Base-by-base conservation (phyloP, 2,329 filamentous ascomycete species). In the Microthyrium microscopicum region DNA sequence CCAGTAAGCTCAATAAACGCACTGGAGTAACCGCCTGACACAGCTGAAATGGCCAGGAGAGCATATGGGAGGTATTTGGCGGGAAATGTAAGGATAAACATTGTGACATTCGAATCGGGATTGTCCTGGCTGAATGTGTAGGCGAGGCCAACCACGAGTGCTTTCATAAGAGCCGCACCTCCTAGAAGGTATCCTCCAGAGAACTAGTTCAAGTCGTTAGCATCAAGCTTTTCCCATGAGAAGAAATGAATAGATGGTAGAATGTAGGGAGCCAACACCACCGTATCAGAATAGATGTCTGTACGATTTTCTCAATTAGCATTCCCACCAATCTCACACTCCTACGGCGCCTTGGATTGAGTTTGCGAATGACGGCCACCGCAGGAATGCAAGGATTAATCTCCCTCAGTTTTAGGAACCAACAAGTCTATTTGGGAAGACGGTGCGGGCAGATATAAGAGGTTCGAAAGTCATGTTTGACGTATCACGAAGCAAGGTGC, bases 91-190 rank as follows among this genome's bases (percentile, higher is more conserved):
- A 94, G 57, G 49, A 95, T 70, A 58, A 84, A 81, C 52, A 91
- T 87, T 35, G 66, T 76, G 5, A 78, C 70, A 51, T 77, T 77
- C 45, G 65, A 64, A 32, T 80, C 81, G 21, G 80, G 73, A 51
- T 87, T 80, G 47, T 93, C 85, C 54, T 93, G 84, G 2, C 76
- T 74, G 42, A 73, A 80, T 5, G 84, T 93, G 52, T 94, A 94
- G 31, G 70, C 64, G 49, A 93, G 68, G 26, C 84, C 82, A 39
- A 93, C 62, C 33, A 79, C 74, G 34, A 98, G 65, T 9, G 78
- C 78, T 46, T 58, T 43, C 33, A 64, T 50, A 41, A 77, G 73
- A 30, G 65, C 57, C 37, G 54, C 51, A 28, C 60, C 57, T 33
- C 62, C 60, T 19, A 75, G 56, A 34, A 70, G 47, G 38, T 61